Base-by-base conservation (phyloP, 2,329 filamentous ascomycete genomes). In the Exophiala phaeomuriformis region DNA sequence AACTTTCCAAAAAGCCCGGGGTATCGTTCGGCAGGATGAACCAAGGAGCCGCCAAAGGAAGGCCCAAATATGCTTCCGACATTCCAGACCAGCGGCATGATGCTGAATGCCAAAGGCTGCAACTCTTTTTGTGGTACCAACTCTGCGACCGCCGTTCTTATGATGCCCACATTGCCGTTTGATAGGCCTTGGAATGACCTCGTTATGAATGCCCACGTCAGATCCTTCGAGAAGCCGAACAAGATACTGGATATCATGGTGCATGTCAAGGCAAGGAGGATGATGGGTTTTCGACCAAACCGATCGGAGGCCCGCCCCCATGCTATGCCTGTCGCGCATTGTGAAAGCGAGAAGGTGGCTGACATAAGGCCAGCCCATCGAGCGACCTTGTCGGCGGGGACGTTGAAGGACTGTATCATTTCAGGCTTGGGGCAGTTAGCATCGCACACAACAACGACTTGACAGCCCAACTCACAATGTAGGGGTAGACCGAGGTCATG, bases 91-190 rank as follows among this genome's bases (percentile, higher is more conserved):
- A 97, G 72, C 3, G 91, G 91, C 90, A 97, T 96, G 43, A 97
- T 77, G 59, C 85, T 90, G 69, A 97, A 97, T 0, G 93, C 93
- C 49, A 83, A 77, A 0, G 91, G 90, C 65, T 96, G 91, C 4
- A 95, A 75, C 65, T 90, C 86, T 67, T 80, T 89, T 68, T 93
- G 83, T 0, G 89, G 87, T 1, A 95, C 90, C 78, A 96, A 83
- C 69, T 96, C 91, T 0, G 91, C 91, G 1, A 96, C 90, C 73
- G 93, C 89, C 10, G 89, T 95, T 60, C 90, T 76, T 59, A 96
- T 85, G 57, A 96, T 96, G 1, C 93, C 87, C n/a, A 91, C 85
- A 66, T 96, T 97, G 50, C 91, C 93, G 66, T 95, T 96, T 42
- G 86, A 84, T 6, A 84, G 78, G 1, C 93, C 91, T 62, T 88